Percentiles rank a stretch among this genome's conserved stretches.
phyloP scores from a whole-genome alignment of 2,329 filamentous ascomycete species.

The Neonectria faginata region DNA sequence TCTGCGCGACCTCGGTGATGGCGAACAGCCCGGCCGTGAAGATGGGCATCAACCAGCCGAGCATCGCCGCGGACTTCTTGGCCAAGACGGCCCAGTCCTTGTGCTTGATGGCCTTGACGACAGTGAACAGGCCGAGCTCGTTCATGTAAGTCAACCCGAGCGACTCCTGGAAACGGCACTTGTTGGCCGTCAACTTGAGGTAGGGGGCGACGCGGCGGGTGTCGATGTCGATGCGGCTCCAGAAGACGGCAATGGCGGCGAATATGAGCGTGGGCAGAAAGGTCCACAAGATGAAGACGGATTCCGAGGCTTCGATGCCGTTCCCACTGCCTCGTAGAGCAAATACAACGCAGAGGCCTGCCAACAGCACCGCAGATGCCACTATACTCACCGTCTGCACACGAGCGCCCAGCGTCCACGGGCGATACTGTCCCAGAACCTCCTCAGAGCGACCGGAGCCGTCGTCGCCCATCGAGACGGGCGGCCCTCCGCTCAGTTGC shows the following conservation, averaged over 20 bases:
- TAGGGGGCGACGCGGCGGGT: slow-evolving; percentile 44
- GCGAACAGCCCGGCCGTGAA: slow-evolving; percentile 46
- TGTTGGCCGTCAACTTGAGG: slow-evolving; percentile 38
- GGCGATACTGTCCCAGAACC: slow-evolving; percentile 38
- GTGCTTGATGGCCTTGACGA: slow-evolving; percentile 40
- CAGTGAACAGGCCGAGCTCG: slow-evolving; percentile 43
- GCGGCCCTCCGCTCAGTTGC: slow-evolving; percentile 40
- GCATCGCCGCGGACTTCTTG: slow-evolving; percentile 41
- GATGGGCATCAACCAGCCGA: slow-evolving; percentile 47
- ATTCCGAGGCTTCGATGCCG: slow-evolving; percentile 37
- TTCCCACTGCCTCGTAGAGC: slow-evolving; percentile 33
- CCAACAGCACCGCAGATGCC: slow-evolving; percentile 34
- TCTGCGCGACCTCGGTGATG: slow-evolving; percentile 36
- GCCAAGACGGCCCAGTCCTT: slow-evolving; percentile 46
- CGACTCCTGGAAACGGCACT: slow-evolving; percentile 41
- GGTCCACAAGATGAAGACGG: slow-evolving; percentile 43
- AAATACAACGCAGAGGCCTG: slow-evolving; percentile 39
- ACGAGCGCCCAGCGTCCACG: slow-evolving; percentile 41
- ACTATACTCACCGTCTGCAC: slow-evolving; percentile 32
- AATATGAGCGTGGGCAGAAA: slow-evolving; percentile 44
- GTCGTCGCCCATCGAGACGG: slow-evolving; percentile 28
- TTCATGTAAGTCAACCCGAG: slow-evolving; percentile 46
- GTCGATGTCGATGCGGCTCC: slow-evolving; percentile 44
- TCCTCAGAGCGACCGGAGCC: slow-evolving; percentile 26
- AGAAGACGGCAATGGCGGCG: slow-evolving; percentile 34